Evolutionary conservation across 2,329 filamentous ascomycete species (phyloP).

Genomic region (Falciphora oryzae): DNA sequence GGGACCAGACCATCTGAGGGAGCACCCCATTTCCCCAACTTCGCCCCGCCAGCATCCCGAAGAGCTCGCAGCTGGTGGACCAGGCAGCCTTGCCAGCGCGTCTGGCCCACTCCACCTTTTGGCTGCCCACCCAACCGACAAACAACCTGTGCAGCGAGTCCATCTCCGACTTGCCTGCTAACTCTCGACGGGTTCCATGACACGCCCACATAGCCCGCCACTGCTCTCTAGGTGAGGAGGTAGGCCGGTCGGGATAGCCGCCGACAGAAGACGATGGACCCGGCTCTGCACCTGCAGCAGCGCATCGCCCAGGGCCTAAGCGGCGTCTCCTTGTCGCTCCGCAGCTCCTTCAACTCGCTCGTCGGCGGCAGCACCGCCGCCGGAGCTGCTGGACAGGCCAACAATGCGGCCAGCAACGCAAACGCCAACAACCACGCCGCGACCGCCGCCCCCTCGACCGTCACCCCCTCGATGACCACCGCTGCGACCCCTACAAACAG

Average conservation of each 20-base stretch:
- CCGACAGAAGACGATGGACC: constrained; percentile 6
- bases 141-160: too few species aligned
- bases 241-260: constrained; percentile 2
- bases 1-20: too few species aligned
- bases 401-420: too few species aligned
- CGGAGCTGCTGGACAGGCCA: neutral
- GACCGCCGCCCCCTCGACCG: too few species aligned
- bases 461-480: neutral
- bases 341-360: constrained; percentile 13
- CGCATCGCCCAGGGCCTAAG: constrained; percentile 10
- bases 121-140: too few species aligned
- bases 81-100: too few species aligned
- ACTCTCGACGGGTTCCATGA: neutral
- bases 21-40: too few species aligned
- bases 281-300: constrained; percentile 9
- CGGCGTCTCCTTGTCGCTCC: constrained; percentile 9
- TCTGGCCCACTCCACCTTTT: too few species aligned
- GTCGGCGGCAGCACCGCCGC: constrained; percentile 8
- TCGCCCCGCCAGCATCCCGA: too few species aligned
- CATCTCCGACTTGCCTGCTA: too few species aligned
- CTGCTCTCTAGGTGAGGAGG: neutral
- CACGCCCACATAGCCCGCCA: neutral
- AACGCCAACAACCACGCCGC: neutral
- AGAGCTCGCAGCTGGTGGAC: too few species aligned
- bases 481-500: neutral